Percentiles rank a stretch among this genome's conserved stretches.
Evolutionary conservation across 2,329 filamentous ascomycete species (phyloP).

Genomic region (Coniochaeta hoffmannii): DNA sequence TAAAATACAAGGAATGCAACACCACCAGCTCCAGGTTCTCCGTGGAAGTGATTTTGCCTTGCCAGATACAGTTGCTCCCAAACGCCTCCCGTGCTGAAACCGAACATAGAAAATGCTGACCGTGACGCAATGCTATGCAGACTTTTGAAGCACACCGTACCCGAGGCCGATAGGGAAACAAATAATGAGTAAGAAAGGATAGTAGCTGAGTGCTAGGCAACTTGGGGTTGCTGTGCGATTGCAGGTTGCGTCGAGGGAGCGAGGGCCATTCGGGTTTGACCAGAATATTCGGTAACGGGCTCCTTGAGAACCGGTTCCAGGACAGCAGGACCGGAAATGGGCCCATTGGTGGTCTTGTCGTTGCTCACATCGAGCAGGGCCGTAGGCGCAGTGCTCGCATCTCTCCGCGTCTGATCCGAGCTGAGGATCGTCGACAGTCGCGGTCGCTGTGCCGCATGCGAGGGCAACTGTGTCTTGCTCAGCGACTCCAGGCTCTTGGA

Average conservation of each 20-base stretch:
- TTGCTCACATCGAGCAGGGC: not conserved
- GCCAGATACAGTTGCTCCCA: not conserved
- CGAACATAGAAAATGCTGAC: not conserved
- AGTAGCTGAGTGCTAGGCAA: not conserved
- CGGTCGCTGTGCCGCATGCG: conserved; percentile 31
- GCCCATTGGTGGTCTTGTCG: not conserved
- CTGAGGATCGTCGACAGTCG: conserved; percentile 40
- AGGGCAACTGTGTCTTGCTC: conserved; percentile 17
- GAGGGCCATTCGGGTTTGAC: not conserved
- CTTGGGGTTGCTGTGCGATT: not conserved
- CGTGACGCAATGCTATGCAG: not conserved
- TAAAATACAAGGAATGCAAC: not conserved
- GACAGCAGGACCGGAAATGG: not conserved
- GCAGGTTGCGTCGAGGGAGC: not conserved
- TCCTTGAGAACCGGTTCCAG: not conserved
- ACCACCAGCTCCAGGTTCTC: not conserved
- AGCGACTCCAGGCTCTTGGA: conserved; percentile 13
- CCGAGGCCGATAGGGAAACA: not conserved
- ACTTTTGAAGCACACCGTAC: not conserved
- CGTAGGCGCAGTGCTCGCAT: conserved; percentile 7
- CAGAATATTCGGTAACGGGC: not conserved
- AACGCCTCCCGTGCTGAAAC: not conserved
- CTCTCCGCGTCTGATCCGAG: conserved; percentile 20
- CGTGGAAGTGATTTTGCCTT: not conserved
- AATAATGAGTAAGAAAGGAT: not conserved